These are phyloP conservation scores for Fraxinus excelsior DNA, from an alignment of 257 asterid genomes.

Conservation along the genomic window DNA sequence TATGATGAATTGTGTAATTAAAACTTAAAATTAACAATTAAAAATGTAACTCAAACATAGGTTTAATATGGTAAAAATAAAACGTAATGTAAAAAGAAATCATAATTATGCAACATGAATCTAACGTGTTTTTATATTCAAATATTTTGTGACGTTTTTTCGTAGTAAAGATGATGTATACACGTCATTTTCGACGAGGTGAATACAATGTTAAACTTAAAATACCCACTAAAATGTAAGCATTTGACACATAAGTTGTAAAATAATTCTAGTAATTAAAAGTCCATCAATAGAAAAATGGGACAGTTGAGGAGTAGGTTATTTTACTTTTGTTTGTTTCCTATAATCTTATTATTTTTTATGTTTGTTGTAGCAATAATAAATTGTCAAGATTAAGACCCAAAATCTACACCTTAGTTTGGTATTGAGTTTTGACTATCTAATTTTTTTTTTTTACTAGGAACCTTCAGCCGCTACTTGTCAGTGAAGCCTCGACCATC, in stretches of 20 bases:
- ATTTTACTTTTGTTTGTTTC: constrained; percentile 29
- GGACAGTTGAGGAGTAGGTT: constrained; percentile 48
- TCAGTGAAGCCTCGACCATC: too few species aligned
- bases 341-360: not conserved
- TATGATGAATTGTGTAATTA: too few species aligned
- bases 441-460: too few species aligned
- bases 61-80: too few species aligned
- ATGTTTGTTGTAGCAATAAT: not conserved
- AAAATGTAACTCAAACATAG: too few species aligned
- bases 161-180: too few species aligned
- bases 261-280: not conserved
- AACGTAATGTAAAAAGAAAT: too few species aligned
- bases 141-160: not conserved
- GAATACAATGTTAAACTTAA: not conserved
- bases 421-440: not conserved
- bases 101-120: not conserved
- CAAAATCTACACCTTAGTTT: not conserved
- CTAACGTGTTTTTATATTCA: not conserved
- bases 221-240: not conserved
- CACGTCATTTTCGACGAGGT: not conserved
- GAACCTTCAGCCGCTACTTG: too few species aligned
- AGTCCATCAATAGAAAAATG: constrained; percentile 13
- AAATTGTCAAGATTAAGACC: constrained; percentile 5
- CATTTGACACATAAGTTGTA: not conserved
- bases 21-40: too few species aligned